A percentile compares a stretch with the other conserved stretches of the same genome.
Conservation (phyloP, 2,329 filamentous ascomycete species). For the Fusarium graminum region DNA sequence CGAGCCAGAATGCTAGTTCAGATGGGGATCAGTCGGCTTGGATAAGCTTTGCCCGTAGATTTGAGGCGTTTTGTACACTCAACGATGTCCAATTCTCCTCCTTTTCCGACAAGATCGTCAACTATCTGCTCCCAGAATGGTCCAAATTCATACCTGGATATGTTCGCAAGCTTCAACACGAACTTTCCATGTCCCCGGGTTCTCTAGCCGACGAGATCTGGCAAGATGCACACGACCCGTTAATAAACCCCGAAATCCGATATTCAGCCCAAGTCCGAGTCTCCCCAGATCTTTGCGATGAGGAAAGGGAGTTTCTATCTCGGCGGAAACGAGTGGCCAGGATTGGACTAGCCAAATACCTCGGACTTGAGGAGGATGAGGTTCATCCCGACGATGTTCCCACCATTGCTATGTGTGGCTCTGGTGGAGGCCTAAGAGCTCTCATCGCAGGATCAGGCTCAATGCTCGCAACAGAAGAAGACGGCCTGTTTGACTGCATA, state of each 20-base stretch:
- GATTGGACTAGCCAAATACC: conserved; percentile 83
- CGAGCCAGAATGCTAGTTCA: conserved; percentile 32
- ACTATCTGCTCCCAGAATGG: conserved; percentile 85
- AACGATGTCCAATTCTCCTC: conserved; percentile 68
- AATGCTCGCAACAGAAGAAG: conserved; percentile 84
- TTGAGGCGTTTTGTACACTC: conserved; percentile 67
- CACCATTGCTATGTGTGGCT: conserved; percentile 92
- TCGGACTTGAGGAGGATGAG: conserved; percentile 80
- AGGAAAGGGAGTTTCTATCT: conserved; percentile 81
- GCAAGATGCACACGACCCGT: conserved; percentile 87
- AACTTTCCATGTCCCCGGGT: conserved; percentile 88
- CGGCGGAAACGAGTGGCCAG: conserved; percentile 77
- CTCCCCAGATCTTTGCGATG: conserved; percentile 82
- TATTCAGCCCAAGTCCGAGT: conserved; percentile 86
- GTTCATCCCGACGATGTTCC: conserved; percentile 96
- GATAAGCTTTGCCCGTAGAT: conserved; percentile 61
- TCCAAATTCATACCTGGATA: conserved; percentile 80
- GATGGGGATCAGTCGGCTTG: conserved; percentile 58
- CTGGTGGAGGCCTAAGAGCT: conserved; percentile 89
- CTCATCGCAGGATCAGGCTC: conserved; percentile 92
- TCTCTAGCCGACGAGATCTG: conserved; percentile 94
- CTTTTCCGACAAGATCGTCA: conserved; percentile 72
- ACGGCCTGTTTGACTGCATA: conserved; percentile 91
- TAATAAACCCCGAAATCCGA: conserved; percentile 86
- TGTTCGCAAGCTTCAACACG: conserved; percentile 84